These are phyloP conservation scores for Monarda citriodora DNA, from an alignment of 305 asterid species.

Conservation along the genomic window DNA sequence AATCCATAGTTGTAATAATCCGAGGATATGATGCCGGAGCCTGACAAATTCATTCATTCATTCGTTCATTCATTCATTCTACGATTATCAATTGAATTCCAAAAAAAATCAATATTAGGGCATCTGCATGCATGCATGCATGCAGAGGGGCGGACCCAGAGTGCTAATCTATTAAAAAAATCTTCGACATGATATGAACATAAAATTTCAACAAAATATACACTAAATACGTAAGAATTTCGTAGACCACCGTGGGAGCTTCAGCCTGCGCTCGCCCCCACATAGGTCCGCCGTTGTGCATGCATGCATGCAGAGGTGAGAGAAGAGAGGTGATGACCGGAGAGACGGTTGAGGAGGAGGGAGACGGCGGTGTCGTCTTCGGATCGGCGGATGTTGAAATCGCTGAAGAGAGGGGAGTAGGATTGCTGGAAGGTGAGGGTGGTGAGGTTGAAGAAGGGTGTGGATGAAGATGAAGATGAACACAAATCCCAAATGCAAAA, in stretches of 20 bases:
- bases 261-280: no score
- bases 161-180: no score
- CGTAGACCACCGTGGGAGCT: no score
- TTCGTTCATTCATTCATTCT: neutral
- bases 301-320: no score
- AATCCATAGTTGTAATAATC: conserved; percentile 93
- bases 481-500: neutral
- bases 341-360: conserved; percentile 81
- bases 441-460: conserved; percentile 40
- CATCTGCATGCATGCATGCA: neutral
- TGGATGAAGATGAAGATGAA: conserved; percentile 1
- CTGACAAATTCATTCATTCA: conserved; percentile 27
- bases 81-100: neutral
- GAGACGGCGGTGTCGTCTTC: conserved; percentile 54
- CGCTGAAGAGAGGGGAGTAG: conserved; percentile 76
- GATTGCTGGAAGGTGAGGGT: conserved; percentile 54
- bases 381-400: conserved; percentile 70
- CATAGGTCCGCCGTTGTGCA: no score
- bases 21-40: conserved; percentile 87
- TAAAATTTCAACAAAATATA: no score
- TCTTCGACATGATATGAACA: no score
- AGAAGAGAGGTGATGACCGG: no score
- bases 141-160: no score
- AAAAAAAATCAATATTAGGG: no score
- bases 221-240: no score